A percentile compares a stretch with the other conserved stretches of the same genome.
Conservation (phyloP, 2,329 filamentous ascomycete species). For the Fusarium poae region DNA sequence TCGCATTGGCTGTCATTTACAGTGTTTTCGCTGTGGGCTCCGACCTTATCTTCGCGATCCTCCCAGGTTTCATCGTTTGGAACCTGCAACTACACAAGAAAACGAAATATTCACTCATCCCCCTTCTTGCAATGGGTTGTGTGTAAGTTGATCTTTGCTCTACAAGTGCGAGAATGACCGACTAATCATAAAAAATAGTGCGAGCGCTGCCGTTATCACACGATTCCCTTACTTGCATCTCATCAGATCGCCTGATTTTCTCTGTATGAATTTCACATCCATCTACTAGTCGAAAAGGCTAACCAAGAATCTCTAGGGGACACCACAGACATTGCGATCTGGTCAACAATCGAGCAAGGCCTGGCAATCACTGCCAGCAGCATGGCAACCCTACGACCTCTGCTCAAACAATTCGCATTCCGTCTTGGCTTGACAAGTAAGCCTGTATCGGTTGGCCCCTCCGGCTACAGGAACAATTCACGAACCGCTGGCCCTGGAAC, state of each 20-base stretch:
- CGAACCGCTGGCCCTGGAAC: slow-evolving; percentile 34
- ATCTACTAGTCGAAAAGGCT: not conserved
- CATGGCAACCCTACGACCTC: slow-evolving; percentile 58
- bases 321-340: slow-evolving; percentile 59
- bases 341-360: slow-evolving; percentile 60
- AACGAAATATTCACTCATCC: slow-evolving; percentile 63
- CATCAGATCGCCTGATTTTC: slow-evolving; percentile 55
- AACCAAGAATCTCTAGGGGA: slow-evolving; percentile 41
- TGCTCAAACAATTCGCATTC: slow-evolving; percentile 48
- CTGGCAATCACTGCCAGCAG: slow-evolving; percentile 60
- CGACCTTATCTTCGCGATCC: slow-evolving; percentile 62
- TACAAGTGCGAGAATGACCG: fast-evolving
- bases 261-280: slow-evolving; percentile 48
- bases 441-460: slow-evolving; percentile 23
- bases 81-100: slow-evolving; percentile 63
- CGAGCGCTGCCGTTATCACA: slow-evolving; percentile 56
- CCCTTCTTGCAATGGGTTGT: slow-evolving; percentile 67
- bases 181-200: slow-evolving; percentile 44
- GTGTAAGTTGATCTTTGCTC: slow-evolving; percentile 47
- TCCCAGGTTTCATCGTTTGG: slow-evolving; percentile 66
- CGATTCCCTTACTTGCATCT: slow-evolving; percentile 54
- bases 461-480: slow-evolving; percentile 14
- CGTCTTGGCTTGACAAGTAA: slow-evolving; percentile 36
- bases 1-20: slow-evolving; percentile 63
- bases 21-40: slow-evolving; percentile 60